phyloP scores from a whole-genome alignment of 1,284 basidiomycete genomes.

The Apiotrichum akiyoshidainum region DNA sequence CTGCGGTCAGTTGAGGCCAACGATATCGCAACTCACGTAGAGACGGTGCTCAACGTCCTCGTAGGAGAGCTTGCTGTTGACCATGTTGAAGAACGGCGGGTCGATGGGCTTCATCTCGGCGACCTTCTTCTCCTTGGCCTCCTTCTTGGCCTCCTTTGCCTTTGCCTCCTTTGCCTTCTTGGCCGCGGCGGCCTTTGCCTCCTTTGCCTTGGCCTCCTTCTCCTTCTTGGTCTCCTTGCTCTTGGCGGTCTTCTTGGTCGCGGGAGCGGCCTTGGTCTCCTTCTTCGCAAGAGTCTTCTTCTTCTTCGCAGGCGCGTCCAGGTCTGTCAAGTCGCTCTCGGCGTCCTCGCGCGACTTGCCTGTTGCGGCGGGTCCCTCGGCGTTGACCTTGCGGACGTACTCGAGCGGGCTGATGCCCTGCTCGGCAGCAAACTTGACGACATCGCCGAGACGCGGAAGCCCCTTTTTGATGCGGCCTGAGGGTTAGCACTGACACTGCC shows the following conservation, averaged over 20 bases:
- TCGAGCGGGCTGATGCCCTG: constrained; percentile 13
- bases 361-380: not conserved
- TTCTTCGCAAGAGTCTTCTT: constrained; percentile 12
- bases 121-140: constrained; percentile 19
- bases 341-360: not conserved
- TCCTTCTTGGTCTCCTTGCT: constrained; percentile 6
- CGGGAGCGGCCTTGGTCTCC: constrained; percentile 5
- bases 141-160: constrained; percentile 13
- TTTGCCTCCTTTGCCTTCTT: constrained; percentile 15
- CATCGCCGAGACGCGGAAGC: constrained; percentile 26
- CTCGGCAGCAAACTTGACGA: constrained; percentile 20
- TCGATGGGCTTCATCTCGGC: constrained; percentile 16
- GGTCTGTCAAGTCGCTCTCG: constrained; percentile 19
- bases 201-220: constrained; percentile 10
- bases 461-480: constrained; percentile 36
- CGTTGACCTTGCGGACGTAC: constrained; percentile 10
- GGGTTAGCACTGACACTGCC: not conserved
- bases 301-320: constrained; percentile 8
- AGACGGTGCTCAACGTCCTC: constrained; percentile 39
- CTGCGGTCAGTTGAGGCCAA: constrained; percentile 16
- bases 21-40: constrained; percentile 23
- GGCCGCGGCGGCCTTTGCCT: not conserved
- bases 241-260: constrained; percentile 7
- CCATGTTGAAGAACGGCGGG: constrained; percentile 32
- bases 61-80: constrained; percentile 29